Evolutionary conservation across 345 rosid species (phyloP), one percentile per base, ranked within the genome.

Genomic region (Hibiscus trionum): DNA sequence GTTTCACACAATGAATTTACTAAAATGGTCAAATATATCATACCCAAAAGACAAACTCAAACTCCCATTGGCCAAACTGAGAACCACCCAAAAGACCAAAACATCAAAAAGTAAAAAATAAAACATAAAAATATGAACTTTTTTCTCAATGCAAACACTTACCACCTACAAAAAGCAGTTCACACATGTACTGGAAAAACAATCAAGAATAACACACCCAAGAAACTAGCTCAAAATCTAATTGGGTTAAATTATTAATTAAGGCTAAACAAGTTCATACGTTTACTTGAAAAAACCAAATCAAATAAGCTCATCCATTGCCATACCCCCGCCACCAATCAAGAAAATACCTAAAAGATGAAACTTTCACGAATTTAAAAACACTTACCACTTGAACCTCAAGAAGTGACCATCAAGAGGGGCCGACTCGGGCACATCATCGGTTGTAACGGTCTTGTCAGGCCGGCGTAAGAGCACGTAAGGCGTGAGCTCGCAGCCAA

Each of bases 401-500:
- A 94, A 76, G 86, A 91, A 94, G 79, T 86, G 90, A 55, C 96
- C 93, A 29, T 92, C 97, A 62, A 88, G 63, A 9, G 97, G 97
- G 60, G 92, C 85, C 5, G 90, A 82, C 85, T 94, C 98, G 0
- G 91, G 82, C 12, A 91, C 91, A 82, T 94, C 98, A 21, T 92
- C 96, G 70, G 90, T 81, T 65, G 83, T 70, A 50, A 75, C 72
- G 33, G 82, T 44, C 19, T 44, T 24, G 35, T 66, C 70, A 2
- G 55, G 55, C 4, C 71, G 71, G 70, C 93, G 87, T 61, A 91
- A 71, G 33, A 91, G 90, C 29, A 94, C 95, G 77, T 91, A 90
- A 56, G 98, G 98, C 77, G 98, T 86, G 64, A 94, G 83, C 85
- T 94, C 97, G 63, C 97, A 90, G 82, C 98, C 98, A 75, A 94